Evolutionary conservation across 2,329 filamentous ascomycete genomes (phyloP), one percentile per base, ranked within the genome.

Genomic region (Ophiostoma populinum): DNA sequence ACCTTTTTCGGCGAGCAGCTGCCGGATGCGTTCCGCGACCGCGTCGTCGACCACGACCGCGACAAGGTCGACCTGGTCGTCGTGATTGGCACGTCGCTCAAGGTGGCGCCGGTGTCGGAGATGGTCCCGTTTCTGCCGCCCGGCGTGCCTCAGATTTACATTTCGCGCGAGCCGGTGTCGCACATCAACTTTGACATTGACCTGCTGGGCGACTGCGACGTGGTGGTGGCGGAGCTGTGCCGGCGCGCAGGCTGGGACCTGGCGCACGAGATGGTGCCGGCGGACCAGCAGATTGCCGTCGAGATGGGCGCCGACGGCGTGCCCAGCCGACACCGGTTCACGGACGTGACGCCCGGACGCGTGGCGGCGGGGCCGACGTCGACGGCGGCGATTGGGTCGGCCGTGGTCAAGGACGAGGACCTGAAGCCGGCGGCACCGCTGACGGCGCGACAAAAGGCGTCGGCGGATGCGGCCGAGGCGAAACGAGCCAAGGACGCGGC

Each of bases 151-250:
- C 85, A 93, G 56, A 80, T 93, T 42, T 92, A 90, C 56, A 82
- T 94, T 46, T 86, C 79, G 13, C 73, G 81, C 45, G 79, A 80
- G 59, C 77, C 83, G 3, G 81, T 93, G 37, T 66, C 65, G 24
- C 87, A 95, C 55, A 80, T 92, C 52, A 83, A 92, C 52, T 95
- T 98, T 47, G 90, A 98, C 55, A 83, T 98, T 45, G 86, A 94
- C 52, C 67, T 98, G 37, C 65, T 95, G n/a, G 90, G 90, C 24
- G 83, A 94, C 52, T 94, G 87, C 55, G 90, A 98, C 51, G 69
- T 85, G 26, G 75, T 95, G 7, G 80, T 95, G 11, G 69, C 78
- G 1, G 87, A 95, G 58, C 67, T 98, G 35, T 87, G 81, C 51
- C 70, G 75, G 29, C 71, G 81, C 10, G 75, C 81, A 1, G 79